Conservation (phyloP, 1,284 basidiomycete genomes). For the Boletellus sp. region DNA sequence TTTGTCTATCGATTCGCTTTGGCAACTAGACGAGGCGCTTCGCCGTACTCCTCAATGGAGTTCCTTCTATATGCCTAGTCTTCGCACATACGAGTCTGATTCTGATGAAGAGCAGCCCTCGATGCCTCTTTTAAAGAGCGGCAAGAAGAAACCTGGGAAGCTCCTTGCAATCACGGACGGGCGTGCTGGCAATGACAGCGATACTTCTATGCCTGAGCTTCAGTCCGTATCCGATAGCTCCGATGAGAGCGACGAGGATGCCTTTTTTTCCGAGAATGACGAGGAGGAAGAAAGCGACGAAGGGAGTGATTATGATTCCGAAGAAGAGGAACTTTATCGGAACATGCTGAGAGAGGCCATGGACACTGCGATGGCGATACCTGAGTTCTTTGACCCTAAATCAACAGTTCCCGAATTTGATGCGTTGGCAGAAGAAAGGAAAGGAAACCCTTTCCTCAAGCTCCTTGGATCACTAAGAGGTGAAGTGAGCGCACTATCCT, state of each 20-base stretch:
- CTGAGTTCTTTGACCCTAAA: slow-evolving; percentile 51
- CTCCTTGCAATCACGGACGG: slow-evolving; percentile 49
- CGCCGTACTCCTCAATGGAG: slow-evolving; percentile 59
- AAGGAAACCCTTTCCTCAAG: slow-evolving; percentile 72
- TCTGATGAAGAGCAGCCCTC: slow-evolving; percentile 16
- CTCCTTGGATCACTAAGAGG: slow-evolving; percentile 69
- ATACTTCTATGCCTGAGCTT: slow-evolving; percentile 60
- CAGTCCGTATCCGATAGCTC: slow-evolving; percentile 60
- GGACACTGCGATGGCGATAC: slow-evolving; percentile 56
- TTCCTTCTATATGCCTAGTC: slow-evolving; percentile 36
- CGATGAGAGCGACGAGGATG: slow-evolving; percentile 35
- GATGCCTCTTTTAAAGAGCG: slow-evolving; percentile 17
- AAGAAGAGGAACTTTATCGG: slow-evolving; percentile 62
- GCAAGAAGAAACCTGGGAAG: slow-evolving; percentile 37
- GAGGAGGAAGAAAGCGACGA: slow-evolving; percentile 40
- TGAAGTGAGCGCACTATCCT: slow-evolving; percentile 23
- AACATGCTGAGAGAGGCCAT: slow-evolving; percentile 66
- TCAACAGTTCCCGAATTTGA: slow-evolving; percentile 41
- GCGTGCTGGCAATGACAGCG: slow-evolving; percentile 36
- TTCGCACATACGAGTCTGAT: slow-evolving; percentile 21
- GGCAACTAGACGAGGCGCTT: slow-evolving; percentile 57
- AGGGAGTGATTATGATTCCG: slow-evolving; percentile 58
- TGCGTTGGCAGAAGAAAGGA: slow-evolving; percentile 47
- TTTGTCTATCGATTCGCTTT: slow-evolving; percentile 56
- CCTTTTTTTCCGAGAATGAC: slow-evolving; percentile 35